Base-by-base conservation (phyloP, 2,329 filamentous ascomycete species). In the Trichoderma afroharzianum region DNA sequence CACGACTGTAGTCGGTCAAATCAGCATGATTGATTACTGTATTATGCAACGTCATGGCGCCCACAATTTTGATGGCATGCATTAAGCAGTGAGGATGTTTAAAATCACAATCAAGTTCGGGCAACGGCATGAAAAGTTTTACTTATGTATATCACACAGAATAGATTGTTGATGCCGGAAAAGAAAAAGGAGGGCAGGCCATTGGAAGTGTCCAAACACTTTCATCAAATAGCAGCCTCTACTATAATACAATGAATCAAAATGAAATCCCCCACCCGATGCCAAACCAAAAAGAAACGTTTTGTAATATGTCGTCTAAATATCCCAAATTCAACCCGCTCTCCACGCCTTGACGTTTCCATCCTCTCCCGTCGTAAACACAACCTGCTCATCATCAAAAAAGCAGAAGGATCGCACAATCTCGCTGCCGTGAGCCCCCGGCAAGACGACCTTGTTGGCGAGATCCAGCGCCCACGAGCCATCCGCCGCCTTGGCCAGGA, bases 331-430 rank as follows among this genome's bases (percentile, higher is more conserved):
- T n/a, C 7, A 43, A 33, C 72, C 74, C 1, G 81, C 80, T 53
- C 83, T 83, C 88, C 88, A 90, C 3, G 87, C 86, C 76, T 87
- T 88, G 77, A 90, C 81, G 73, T 81, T 83, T 2, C 87, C 87
- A 74, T 90, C 88, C 76, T 90, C 88, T 21, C 88, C 88, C 6
- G 83, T 86, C 59, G 87, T 89, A 72, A 88, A 88, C 6, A 90
- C 87, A 36, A 86, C 81, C 76, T 88, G 84, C 74, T 86, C 85
- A 75, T 88, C 83, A 73, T 91, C 89, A 71, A 89, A 85, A 77
- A 91, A 89, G 79, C 88, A 90, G 76, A 91, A 91, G 15, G 87
- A 85, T 53, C 89, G 83, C 55, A 92, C 87, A 74, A 92, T 85
- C 75, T 92, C 90, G 3, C 85, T 85, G 0, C 88, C 88, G 77